phyloP scores from a whole-genome alignment of 345 rosid species.

The Salix exigua region DNA sequence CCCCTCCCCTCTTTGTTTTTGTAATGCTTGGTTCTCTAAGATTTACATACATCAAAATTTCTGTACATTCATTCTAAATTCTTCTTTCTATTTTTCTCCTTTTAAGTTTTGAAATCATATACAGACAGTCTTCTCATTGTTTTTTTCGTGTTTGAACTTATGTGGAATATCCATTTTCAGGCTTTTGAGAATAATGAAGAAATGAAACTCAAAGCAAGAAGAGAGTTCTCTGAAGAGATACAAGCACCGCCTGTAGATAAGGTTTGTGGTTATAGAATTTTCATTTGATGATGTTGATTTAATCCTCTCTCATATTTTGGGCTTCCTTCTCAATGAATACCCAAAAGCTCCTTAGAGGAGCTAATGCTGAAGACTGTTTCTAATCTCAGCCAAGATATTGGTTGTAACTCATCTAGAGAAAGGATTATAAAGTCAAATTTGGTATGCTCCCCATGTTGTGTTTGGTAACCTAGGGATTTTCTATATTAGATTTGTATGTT shows the following conservation, averaged over 20 bases:
- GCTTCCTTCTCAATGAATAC: not conserved
- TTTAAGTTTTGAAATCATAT: not conserved
- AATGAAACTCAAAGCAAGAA: conserved; percentile 62
- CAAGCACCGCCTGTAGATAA: conserved; percentile 60
- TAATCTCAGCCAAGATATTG: not conserved
- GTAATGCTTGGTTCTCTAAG: not conserved
- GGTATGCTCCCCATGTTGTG: not conserved
- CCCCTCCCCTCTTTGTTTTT: not conserved
- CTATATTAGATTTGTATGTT: not conserved
- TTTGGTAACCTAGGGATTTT: not conserved
- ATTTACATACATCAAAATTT: not conserved
- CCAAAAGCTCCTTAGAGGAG: not conserved
- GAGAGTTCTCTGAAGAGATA: conserved; percentile 60
- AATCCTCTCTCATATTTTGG: not conserved
- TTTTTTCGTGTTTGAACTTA: not conserved
- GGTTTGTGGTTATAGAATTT: conserved; percentile 34
- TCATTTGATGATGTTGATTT: not conserved
- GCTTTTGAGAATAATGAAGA: conserved; percentile 71
- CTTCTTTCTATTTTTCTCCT: not conserved
- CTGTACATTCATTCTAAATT: not conserved
- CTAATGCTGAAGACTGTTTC: not conserved
- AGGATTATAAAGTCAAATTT: not conserved
- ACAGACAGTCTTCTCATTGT: not conserved
- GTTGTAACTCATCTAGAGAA: not conserved
- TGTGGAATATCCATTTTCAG: conserved; percentile 39